These are phyloP conservation scores for Solioccasus polychromus DNA, from an alignment of 768 basidiomycete species.

Conservation along the genomic window DNA sequence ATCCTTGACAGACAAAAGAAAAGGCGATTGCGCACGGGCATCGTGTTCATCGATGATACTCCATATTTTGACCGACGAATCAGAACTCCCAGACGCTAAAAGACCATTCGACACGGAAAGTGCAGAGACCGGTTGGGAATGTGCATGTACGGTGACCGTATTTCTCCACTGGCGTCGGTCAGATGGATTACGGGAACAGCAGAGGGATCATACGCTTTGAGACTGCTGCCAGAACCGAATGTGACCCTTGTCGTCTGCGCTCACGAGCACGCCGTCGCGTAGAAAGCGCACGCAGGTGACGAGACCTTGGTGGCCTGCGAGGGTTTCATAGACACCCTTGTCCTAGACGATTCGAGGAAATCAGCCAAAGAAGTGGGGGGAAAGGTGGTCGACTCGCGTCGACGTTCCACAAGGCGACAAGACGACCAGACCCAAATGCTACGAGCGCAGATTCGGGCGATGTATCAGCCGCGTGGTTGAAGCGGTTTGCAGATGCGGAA, in stretches of 20 bases:
- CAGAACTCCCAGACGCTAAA: slow-evolving; percentile 80
- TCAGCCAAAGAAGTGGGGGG: background rate
- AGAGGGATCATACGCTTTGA: slow-evolving; percentile 22
- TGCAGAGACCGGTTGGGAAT: slow-evolving; percentile 67
- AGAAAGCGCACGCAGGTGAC: slow-evolving; percentile 80
- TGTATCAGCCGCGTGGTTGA: slow-evolving; percentile 37
- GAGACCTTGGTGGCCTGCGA: slow-evolving; percentile 69
- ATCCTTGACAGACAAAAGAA: slow-evolving; percentile 2
- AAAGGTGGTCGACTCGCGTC: slow-evolving; percentile 35
- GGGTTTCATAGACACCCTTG: slow-evolving; percentile 60
- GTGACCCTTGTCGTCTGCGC: slow-evolving; percentile 74
- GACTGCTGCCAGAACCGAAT: slow-evolving; percentile 58
- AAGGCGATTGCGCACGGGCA: slow-evolving; percentile 24
- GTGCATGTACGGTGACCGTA: slow-evolving; percentile 49
- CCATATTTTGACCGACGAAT: slow-evolving; percentile 80
- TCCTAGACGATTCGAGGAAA: slow-evolving; percentile 25
- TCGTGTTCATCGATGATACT: slow-evolving; percentile 30
- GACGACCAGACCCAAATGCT: slow-evolving; percentile 56
- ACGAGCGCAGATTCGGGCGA: slow-evolving; percentile 36
- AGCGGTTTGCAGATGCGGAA: slow-evolving; percentile 47
- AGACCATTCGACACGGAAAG: slow-evolving; percentile 49
- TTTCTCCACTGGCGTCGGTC: slow-evolving; percentile 53
- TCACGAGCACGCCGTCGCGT: slow-evolving; percentile 49
- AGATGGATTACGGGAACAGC: slow-evolving; percentile 9
- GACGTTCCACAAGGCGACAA: slow-evolving; percentile 59